phyloP scores from a whole-genome alignment of 306 rosid species.

The Lotus japonicus region DNA sequence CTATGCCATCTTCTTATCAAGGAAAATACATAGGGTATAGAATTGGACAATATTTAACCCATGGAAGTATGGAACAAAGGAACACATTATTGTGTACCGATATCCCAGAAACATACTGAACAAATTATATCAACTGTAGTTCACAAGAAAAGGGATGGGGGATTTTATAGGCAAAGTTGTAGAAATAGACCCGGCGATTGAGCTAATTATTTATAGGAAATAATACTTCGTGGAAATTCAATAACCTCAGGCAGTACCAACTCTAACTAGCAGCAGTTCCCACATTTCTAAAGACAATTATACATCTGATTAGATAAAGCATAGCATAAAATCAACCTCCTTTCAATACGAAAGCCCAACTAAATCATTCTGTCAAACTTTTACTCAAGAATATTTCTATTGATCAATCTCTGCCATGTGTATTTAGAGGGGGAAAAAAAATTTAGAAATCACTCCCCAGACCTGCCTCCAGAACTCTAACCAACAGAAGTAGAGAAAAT shows the following conservation, averaged over 20 bases:
- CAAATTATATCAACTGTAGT: neutral
- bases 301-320: neutral
- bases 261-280: neutral
- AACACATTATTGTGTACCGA: neutral
- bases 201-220: neutral
- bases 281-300: neutral
- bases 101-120: neutral
- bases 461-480: conserved; percentile 1
- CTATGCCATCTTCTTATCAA: conserved; percentile 19
- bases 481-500: conserved; percentile 15
- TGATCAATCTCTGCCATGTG: neutral
- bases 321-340: conserved; percentile 1
- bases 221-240: neutral
- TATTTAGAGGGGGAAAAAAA: neutral
- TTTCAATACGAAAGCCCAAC: neutral
- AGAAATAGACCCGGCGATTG: neutral
- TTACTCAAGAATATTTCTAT: neutral
- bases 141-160: neutral
- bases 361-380: neutral
- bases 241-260: neutral
- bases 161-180: neutral
- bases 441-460: neutral
- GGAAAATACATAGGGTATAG: neutral
- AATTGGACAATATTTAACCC: neutral
- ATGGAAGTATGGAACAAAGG: neutral